These are phyloP conservation scores for Solanum hybrid DNA, from an alignment of 305 asterid genomes.

Conservation along the genomic window DNA sequence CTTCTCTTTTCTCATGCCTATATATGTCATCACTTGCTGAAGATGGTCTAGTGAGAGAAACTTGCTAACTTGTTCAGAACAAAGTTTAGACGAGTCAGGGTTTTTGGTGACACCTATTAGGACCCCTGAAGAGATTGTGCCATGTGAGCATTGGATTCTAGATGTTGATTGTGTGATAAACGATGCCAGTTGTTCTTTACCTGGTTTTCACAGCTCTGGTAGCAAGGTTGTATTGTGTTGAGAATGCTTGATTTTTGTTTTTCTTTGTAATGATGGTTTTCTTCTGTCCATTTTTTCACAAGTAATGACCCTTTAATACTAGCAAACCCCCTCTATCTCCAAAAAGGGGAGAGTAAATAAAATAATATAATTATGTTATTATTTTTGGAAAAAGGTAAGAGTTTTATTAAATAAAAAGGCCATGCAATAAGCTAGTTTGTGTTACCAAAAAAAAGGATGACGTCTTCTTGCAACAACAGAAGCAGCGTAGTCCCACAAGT, in stretches of 20 bases:
- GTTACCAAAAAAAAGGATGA: not conserved
- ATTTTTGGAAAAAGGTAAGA: not conserved
- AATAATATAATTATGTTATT: not conserved
- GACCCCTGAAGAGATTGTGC: not conserved
- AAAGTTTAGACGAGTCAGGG: not conserved
- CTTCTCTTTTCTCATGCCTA: not conserved
- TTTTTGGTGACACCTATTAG: not conserved
- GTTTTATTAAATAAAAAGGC: not conserved
- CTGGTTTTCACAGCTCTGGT: not conserved
- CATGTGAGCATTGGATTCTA: not conserved
- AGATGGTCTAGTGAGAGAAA: not conserved
- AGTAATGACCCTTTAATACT: not conserved
- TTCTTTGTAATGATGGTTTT: not conserved
- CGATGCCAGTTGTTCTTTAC: not conserved
- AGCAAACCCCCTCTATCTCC: not conserved
- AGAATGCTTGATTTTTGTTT: not conserved
- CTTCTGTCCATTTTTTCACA: not conserved
- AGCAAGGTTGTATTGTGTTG: not conserved
- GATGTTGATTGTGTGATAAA: not conserved
- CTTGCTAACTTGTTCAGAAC: not conserved
- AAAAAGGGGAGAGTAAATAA: not conserved
- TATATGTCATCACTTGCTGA: not conserved
- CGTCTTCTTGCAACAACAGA: not conserved
- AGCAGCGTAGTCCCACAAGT: not conserved
- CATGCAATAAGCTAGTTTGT: not conserved